Evolutionary conservation across 2,329 filamentous ascomycete species (phyloP).

Genomic region (Ophiocordyceps camponoti-saundersi): DNA sequence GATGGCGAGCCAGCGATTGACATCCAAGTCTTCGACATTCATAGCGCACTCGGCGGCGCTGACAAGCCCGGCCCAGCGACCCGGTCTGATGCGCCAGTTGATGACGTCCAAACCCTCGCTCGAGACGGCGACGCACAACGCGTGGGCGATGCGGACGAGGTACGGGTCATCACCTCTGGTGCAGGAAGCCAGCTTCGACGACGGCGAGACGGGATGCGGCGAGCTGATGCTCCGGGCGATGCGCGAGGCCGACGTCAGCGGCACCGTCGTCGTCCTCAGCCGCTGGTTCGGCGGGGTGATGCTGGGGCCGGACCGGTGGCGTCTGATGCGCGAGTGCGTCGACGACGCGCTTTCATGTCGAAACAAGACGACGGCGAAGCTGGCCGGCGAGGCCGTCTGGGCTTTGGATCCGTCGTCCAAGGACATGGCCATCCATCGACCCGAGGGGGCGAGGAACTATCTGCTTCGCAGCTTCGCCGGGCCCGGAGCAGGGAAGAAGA

Average conservation of each 20-base stretch:
- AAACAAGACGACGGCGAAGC: slow-evolving; percentile 19
- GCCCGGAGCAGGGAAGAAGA: slow-evolving; percentile 4
- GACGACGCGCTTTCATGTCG: slow-evolving; percentile 35
- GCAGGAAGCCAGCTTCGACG: slow-evolving; percentile 37
- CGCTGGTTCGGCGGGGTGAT: slow-evolving; percentile 46
- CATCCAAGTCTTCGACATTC: slow-evolving; percentile 37
- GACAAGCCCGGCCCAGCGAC: slow-evolving; percentile 22
- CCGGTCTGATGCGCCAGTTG: slow-evolving; percentile 26
- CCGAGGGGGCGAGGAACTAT: slow-evolving; percentile 49
- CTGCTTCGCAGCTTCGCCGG: slow-evolving; percentile 43
- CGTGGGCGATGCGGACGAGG: slow-evolving; percentile 27
- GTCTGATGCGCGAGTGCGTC: slow-evolving; percentile 41
- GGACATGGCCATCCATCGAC: slow-evolving; percentile 56
- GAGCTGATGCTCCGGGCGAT: slow-evolving; percentile 37
- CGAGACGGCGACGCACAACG: slow-evolving; percentile 39
- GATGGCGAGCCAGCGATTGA: slow-evolving; percentile 33
- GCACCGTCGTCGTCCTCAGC: slow-evolving; percentile 40
- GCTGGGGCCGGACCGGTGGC: slow-evolving; percentile 44
- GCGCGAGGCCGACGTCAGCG: slow-evolving; percentile 29
- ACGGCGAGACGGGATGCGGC: slow-evolving; percentile 44
- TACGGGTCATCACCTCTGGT: slow-evolving; percentile 20
- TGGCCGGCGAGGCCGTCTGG: slow-evolving; percentile 39
- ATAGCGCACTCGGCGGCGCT: slow-evolving; percentile 30
- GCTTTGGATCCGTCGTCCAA: slow-evolving; percentile 31
- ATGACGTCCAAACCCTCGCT: slow-evolving; percentile 30